Percentiles rank a stretch among this genome's conserved stretches.
Conservation (phyloP, 73 alveolate species). For the Tetrahymena borealis region DNA sequence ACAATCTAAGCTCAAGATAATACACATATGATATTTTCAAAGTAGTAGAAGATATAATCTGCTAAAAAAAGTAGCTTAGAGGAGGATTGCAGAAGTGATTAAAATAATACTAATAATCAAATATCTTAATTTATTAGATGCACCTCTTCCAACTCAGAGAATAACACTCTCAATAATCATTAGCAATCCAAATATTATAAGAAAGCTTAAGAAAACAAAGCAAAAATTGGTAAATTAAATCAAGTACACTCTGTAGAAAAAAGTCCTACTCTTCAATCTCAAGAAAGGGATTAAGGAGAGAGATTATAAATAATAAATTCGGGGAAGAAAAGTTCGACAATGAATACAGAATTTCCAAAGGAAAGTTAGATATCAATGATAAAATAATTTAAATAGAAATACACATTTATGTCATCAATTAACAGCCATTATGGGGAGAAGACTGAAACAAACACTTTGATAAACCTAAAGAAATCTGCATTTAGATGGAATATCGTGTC, state of each 20-base stretch:
- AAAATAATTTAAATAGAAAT: neutral
- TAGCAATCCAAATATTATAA: neutral
- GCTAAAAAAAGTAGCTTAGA: no score
- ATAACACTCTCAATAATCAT: neutral
- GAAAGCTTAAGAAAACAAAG: neutral
- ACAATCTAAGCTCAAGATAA: no score
- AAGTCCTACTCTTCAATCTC: neutral
- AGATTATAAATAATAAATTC: no score
- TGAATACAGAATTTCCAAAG: neutral
- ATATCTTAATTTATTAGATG: no score
- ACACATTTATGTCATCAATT: neutral
- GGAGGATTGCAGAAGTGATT: no score
- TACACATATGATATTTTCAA: no score
- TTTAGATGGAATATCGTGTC: neutral
- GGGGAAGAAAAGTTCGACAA: no score
- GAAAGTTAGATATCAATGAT: neutral
- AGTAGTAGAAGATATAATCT: no score
- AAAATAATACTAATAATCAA: no score
- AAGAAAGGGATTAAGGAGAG: neutral
- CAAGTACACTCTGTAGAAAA: neutral
- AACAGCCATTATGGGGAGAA: neutral
- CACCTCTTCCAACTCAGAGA: no score
- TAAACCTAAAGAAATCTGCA: neutral
- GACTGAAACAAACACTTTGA: neutral
- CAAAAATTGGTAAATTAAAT: neutral